Evolutionary conservation across 2,329 filamentous ascomycete genomes (phyloP).

Genomic region (Fusarium hainanense): DNA sequence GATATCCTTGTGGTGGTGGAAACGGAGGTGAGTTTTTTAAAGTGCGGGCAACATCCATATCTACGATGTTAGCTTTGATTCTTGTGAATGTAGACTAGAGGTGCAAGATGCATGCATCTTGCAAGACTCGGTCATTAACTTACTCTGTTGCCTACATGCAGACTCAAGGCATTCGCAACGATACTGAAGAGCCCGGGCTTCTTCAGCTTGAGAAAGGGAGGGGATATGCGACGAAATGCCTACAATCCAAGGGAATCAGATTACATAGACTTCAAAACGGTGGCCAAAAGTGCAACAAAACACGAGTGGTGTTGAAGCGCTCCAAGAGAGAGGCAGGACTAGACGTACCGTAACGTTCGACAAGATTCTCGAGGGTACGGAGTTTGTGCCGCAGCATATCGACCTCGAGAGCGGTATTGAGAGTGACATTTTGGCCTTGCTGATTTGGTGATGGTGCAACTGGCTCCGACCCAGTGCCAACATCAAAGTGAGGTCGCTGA

Average conservation of each 20-base stretch:
- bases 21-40: slow-evolving; percentile 45
- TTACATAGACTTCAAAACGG: slow-evolving; percentile 9
- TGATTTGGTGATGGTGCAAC: slow-evolving; percentile 60
- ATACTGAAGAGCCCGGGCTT: slow-evolving; percentile 67
- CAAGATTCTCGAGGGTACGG: slow-evolving; percentile 60
- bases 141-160: slow-evolving; percentile 57
- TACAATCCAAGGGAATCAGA: slow-evolving; percentile 36
- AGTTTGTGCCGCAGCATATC: slow-evolving; percentile 68
- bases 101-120: background rate
- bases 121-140: slow-evolving; percentile 17
- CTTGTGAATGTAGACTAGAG: background rate
- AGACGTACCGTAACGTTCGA: slow-evolving; percentile 60
- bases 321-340: slow-evolving; percentile 23
- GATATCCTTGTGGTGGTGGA: slow-evolving; percentile 59
- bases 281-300: slow-evolving; percentile 11
- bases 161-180: slow-evolving; percentile 68
- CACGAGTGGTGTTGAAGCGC: slow-evolving; percentile 14
- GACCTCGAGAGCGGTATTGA: slow-evolving; percentile 62
- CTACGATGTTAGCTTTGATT: slow-evolving; percentile 42
- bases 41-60: slow-evolving; percentile 48
- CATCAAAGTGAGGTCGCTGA: slow-evolving; percentile 61
- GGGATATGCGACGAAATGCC: slow-evolving; percentile 51
- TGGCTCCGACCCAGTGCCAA: slow-evolving; percentile 64
- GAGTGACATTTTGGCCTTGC: slow-evolving; percentile 59
- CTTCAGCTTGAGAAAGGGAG: slow-evolving; percentile 65